Base-by-base conservation (phyloP, 208 protist genomes). In the Crithidia acanthocephali region DNA sequence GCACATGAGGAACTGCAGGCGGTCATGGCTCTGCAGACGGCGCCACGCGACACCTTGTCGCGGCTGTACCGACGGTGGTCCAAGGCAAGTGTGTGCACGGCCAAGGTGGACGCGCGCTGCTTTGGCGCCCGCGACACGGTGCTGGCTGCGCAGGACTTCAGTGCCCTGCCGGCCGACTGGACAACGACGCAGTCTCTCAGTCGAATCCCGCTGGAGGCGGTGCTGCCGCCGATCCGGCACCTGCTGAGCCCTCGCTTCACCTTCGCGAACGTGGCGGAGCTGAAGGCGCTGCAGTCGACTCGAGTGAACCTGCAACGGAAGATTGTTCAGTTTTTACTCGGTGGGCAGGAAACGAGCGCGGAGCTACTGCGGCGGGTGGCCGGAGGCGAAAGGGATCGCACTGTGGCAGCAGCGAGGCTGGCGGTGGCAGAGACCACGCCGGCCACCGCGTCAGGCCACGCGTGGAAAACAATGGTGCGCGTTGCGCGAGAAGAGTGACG, bases 221-320 rank as follows among this genome's bases (percentile, higher is more conserved):
- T 92, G 33, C 73, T 95, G 27, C 84, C 87, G 15, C 88, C 91
- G 11, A 85, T 79, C 2, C 62, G 83, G 15, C 87, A 92, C 63
- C 73, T 94, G 18, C 64, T 91, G 9, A 81, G 84, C 16, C 74
- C 76, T 6, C 86, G 91, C 37, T 95, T 95, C 64, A 91, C 81
- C 37, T 92, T 91, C 55, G 76, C 86, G 0, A 75, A 91, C 56
- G 74, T 80, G 13, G 45, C 53, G 16, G 91, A 95, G 71, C 47
- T 92, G 50, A 80, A 84, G 40, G n/a, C 30, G 18, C 79, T 95
- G 22, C 79, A 91, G 51, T 52, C 62, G 25, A 64, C 79, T 15
- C 85, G 91, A 0, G 73, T 95, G 25, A 64, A 78, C 13, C 44
- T 93, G 35, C 88, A 94, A 59, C 78, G 85, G 6, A 70, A 64